phyloP scores from a whole-genome alignment of 2,329 filamentous ascomycete species.

The Cordyceps pruinosa region DNA sequence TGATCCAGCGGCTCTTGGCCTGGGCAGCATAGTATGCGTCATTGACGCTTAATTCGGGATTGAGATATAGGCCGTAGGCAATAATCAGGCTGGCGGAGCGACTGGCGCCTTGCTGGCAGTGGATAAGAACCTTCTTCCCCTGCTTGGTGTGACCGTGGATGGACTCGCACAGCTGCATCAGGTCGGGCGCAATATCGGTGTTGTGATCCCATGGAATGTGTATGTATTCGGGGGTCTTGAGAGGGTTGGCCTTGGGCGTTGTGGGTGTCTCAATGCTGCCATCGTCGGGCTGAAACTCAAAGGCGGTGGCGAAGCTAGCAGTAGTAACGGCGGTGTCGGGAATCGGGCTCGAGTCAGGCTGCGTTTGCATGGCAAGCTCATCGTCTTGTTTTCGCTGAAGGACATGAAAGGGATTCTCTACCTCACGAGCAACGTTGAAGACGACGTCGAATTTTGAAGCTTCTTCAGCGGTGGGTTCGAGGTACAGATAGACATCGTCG shows the following conservation, averaged over 20 bases:
- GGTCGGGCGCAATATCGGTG: constrained; percentile 72
- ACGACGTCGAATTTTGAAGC: constrained; percentile 74
- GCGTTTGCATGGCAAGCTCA: constrained; percentile 24
- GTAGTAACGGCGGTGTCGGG: constrained; percentile 51
- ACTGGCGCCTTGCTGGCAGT: constrained; percentile 82
- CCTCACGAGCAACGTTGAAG: constrained; percentile 78
- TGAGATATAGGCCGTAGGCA: constrained; percentile 75
- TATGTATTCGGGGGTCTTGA: constrained; percentile 68
- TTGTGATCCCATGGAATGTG: constrained; percentile 87
- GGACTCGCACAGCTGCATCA: constrained; percentile 66
- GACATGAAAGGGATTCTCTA: constrained; percentile 63
- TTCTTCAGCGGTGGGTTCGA: constrained; percentile 72
- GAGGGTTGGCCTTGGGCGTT: constrained; percentile 46
- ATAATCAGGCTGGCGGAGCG: constrained; percentile 81
- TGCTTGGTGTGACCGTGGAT: constrained; percentile 67
- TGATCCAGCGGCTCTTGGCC: constrained; percentile 77
- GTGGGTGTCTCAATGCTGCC: constrained; percentile 37
- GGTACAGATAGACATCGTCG: constrained; percentile 69
- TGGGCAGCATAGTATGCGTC: constrained; percentile 79
- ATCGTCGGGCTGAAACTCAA: constrained; percentile 45
- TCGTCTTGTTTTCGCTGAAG: constrained; percentile 23
- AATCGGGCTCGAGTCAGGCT: constrained; percentile 34
- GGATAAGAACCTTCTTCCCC: constrained; percentile 72
- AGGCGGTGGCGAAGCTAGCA: constrained; percentile 54
- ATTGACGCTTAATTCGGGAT: constrained; percentile 69